Evolutionary conservation across 2,329 filamentous ascomycete genomes (phyloP).

Genomic region (Colletotrichum spinosum): DNA sequence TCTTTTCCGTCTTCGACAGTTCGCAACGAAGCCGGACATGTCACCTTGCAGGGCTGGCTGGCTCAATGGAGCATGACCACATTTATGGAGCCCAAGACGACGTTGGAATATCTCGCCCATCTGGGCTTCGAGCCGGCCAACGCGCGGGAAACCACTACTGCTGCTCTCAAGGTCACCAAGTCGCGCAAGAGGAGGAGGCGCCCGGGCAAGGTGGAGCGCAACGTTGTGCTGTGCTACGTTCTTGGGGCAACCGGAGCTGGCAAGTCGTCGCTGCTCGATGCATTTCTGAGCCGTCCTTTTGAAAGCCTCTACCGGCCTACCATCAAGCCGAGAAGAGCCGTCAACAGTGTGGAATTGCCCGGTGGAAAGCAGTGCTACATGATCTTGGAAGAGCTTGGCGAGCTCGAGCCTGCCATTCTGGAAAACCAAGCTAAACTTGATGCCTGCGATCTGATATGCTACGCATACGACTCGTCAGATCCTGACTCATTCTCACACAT

Average conservation of each 20-base stretch:
- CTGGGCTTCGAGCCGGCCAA: constrained; percentile 90
- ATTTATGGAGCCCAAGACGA: constrained; percentile 94
- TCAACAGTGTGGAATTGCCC: constrained; percentile 95
- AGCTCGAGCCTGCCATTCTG: constrained; percentile 93
- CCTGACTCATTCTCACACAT: constrained; percentile 96
- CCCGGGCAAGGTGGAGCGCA: constrained; percentile 88
- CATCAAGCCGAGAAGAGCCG: constrained; percentile 91
- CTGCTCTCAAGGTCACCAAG: constrained; percentile 92
- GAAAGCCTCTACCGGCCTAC: constrained; percentile 88
- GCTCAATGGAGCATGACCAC: constrained; percentile 99
- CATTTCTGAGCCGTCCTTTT: constrained; percentile 91
- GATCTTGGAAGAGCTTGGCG: constrained; percentile 93
- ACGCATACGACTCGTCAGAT: constrained; percentile 96
- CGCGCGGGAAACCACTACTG: constrained; percentile 80
- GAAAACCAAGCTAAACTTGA: constrained; percentile 93
- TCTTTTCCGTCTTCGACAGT: constrained; percentile 95
- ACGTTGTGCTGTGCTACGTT: constrained; percentile 94
- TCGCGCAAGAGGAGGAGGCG: constrained; percentile 85
- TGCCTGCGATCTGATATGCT: constrained; percentile 93
- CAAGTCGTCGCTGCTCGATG: constrained; percentile 90
- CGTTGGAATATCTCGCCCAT: constrained; percentile 94
- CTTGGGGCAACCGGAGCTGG: constrained; percentile 87
- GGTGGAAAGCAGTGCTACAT: constrained; percentile 98
- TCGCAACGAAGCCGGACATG: constrained; percentile 92
- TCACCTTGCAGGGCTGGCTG: constrained; percentile 97